Percentiles rank a stretch among this genome's conserved stretches.
Conservation (phyloP, 1,284 basidiomycete species). For the Schizophyllum amplum region DNA sequence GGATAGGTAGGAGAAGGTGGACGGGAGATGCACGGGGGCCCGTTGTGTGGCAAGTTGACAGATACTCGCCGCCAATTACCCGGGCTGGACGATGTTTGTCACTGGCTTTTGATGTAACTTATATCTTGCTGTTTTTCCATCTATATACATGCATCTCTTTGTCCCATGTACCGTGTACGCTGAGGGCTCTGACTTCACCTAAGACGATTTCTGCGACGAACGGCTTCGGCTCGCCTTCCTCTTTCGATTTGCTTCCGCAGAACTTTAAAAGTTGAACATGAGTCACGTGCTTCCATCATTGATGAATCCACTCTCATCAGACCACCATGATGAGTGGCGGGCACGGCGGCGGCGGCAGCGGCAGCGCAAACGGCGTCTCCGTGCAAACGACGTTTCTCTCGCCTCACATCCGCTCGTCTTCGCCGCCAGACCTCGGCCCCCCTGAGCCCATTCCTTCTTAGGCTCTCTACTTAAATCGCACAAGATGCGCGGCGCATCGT, state of each 20-base stretch:
- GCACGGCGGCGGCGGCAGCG: neutral
- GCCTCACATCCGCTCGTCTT: neutral
- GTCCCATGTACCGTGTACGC: too few relatives aligned
- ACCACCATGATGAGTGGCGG: neutral
- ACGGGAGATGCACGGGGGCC: too few relatives aligned
- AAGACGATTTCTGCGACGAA: too few relatives aligned
- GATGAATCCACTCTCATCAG: neutral
- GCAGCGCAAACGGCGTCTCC: neutral
- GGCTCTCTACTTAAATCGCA: neutral
- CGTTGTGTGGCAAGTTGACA: too few relatives aligned
- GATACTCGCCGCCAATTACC: too few relatives aligned
- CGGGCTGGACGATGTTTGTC: neutral
- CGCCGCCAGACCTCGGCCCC: neutral
- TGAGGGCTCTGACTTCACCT: too few relatives aligned
- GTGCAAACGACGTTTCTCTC: neutral
- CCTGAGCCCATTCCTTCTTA: neutral
- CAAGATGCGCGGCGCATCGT: neutral
- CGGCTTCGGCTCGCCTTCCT: too few relatives aligned
- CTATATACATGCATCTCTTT: neutral
- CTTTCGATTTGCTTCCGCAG: neutral
- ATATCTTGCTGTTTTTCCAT: neutral
- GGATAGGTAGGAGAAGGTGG: too few relatives aligned
- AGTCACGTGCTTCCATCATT: neutral
- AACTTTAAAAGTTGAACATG: neutral
- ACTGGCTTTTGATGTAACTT: neutral